Evolutionary conservation across 2,329 filamentous ascomycete species (phyloP).

Genomic region (Tympanopsis confertula): DNA sequence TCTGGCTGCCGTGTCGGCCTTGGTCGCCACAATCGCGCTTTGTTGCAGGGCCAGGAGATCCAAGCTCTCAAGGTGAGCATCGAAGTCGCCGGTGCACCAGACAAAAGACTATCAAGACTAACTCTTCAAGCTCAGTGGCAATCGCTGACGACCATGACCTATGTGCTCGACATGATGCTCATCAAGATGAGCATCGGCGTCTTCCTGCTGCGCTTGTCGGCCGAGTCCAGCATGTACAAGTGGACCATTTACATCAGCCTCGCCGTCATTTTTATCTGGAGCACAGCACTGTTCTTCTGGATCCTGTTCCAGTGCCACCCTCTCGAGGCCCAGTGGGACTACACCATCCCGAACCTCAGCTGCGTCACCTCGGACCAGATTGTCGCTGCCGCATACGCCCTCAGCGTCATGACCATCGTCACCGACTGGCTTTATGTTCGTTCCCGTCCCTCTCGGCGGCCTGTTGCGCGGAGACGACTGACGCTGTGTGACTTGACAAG

Average conservation of each 20-base stretch:
- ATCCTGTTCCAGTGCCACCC: slow-evolving; percentile 38
- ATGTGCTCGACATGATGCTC: slow-evolving; percentile 41
- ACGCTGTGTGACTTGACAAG: slow-evolving; percentile 4
- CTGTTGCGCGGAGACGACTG: background rate
- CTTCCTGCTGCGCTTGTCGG: slow-evolving; percentile 36
- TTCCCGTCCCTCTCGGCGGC: background rate
- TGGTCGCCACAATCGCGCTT: slow-evolving; percentile 32
- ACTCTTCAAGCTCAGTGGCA: slow-evolving; percentile 27
- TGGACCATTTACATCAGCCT: slow-evolving; percentile 34
- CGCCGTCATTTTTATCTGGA: slow-evolving; percentile 32
- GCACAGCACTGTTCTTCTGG: slow-evolving; percentile 36
- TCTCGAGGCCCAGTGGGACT: slow-evolving; percentile 39
- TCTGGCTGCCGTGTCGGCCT: slow-evolving; percentile 28
- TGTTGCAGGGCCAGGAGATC: slow-evolving; percentile 25
- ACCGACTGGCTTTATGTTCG: slow-evolving; percentile 37
- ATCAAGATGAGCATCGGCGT: slow-evolving; percentile 43
- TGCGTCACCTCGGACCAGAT: slow-evolving; percentile 32
- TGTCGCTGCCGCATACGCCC: slow-evolving; percentile 34
- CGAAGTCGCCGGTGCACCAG: background rate
- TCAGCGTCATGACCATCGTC: slow-evolving; percentile 37
- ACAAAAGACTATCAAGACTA: background rate
- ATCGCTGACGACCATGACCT: slow-evolving; percentile 35
- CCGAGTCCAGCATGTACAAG: slow-evolving; percentile 30
- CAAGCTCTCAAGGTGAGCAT: slow-evolving; percentile 30
- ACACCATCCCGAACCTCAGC: slow-evolving; percentile 25